These are phyloP conservation scores for Pseudopithomyces maydicus DNA, from an alignment of 2,329 filamentous ascomycete genomes.

Conservation along the genomic window DNA sequence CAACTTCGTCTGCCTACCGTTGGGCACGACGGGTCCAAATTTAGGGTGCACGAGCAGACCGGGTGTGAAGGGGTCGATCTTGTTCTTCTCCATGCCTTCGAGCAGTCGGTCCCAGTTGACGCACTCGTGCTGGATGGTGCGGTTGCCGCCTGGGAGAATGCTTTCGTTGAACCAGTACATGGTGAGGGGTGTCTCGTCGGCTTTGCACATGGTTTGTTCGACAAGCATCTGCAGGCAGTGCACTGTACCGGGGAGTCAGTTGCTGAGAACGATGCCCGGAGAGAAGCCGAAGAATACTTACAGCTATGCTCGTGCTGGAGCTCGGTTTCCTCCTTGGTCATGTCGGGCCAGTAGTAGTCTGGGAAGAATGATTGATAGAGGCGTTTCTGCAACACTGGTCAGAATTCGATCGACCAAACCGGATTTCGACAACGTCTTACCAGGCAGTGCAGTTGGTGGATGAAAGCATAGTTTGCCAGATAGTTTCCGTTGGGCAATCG, in stretches of 20 bases:
- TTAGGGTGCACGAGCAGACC: conserved; percentile 4
- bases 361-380: conserved; percentile 4
- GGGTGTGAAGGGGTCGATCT: background rate
- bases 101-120: conserved; percentile 4
- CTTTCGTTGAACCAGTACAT: conserved; percentile 5
- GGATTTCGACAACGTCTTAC: background rate
- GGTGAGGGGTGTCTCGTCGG: background rate
- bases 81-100: conserved; percentile 4
- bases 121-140: conserved; percentile 2
- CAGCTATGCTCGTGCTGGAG: conserved; percentile 2
- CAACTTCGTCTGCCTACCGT: background rate
- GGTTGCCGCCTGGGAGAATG: conserved; percentile 2
- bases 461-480: conserved; percentile 4
- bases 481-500: conserved; percentile 1
- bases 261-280: background rate
- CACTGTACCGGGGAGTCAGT: background rate
- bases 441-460: conserved; percentile 2
- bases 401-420: background rate
- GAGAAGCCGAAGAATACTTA: background rate
- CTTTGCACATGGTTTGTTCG: conserved; percentile 1
- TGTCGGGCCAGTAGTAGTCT: conserved; percentile 4
- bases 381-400: background rate
- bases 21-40: conserved; percentile 1
- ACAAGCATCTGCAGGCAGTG: conserved; percentile 6
- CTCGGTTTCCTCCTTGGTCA: conserved; percentile 2